A percentile compares a stretch with the other conserved stretches of the same genome.
phyloP scores from a whole-genome alignment of 208 protist species.

The Entamoeba nuttalli region DNA sequence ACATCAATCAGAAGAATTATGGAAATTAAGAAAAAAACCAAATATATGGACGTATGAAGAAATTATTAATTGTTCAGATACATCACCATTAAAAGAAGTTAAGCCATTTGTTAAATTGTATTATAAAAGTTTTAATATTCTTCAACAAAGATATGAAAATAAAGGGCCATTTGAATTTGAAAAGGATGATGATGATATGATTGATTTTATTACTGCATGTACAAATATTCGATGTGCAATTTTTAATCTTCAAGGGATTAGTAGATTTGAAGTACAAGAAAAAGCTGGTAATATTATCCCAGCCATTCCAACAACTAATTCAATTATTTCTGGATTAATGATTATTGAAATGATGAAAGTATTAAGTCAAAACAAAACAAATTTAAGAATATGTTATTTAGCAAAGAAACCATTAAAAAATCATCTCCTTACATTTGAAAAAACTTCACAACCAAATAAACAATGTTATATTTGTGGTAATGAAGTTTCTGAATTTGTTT shows the following conservation, averaged over 20 bases:
- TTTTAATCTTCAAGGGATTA: background rate
- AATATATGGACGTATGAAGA: background rate
- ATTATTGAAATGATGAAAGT: background rate
- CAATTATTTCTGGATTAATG: conserved; percentile 55
- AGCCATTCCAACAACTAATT: conserved; percentile 88
- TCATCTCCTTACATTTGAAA: background rate
- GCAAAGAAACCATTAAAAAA: background rate
- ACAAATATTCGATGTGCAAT: background rate
- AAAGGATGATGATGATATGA: conserved; percentile 41
- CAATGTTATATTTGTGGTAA: background rate
- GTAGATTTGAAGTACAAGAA: conserved; percentile 37
- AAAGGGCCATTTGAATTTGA: conserved; percentile 22
- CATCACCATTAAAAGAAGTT: background rate
- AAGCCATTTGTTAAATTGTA: background rate
- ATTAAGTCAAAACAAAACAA: background rate
- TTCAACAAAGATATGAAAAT: background rate
- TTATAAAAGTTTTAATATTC: background rate
- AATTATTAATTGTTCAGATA: background rate
- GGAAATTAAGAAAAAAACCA: conserved; percentile 7
- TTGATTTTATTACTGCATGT: conserved; percentile 24
- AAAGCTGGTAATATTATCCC: conserved; percentile 95
- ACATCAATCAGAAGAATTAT: background rate
- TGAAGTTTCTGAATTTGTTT: background rate
- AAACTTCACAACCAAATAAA: background rate
- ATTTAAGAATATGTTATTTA: background rate